Percentiles rank a stretch among this genome's conserved stretches.
Evolutionary conservation across 2,329 filamentous ascomycete genomes (phyloP).

Genomic region (Aureobasidium lini): DNA sequence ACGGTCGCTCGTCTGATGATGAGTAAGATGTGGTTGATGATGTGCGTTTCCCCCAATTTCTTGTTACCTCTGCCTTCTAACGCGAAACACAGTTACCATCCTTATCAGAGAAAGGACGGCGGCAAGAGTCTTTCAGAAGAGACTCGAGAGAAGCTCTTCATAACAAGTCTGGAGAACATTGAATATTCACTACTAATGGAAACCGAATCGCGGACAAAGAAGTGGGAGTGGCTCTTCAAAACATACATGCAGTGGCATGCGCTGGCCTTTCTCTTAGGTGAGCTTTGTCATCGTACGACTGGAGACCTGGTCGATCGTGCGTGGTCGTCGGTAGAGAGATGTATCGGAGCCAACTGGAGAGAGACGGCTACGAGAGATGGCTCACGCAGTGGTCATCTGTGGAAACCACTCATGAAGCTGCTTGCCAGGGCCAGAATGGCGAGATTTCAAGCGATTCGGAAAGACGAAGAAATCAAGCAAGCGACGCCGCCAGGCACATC

Average conservation of each 20-base stretch:
- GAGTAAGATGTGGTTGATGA: slow-evolving; percentile 69
- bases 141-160: slow-evolving; percentile 60
- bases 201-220: slow-evolving; percentile 52
- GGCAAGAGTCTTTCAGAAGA: slow-evolving; percentile 52
- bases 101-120: slow-evolving; percentile 55
- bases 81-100: slow-evolving; percentile 49
- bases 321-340: slow-evolving; percentile 50
- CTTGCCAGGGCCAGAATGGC: slow-evolving; percentile 51
- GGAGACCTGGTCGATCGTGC: slow-evolving; percentile 53
- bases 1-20: slow-evolving; percentile 64
- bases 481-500: slow-evolving; percentile 3
- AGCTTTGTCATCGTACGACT: slow-evolving; percentile 50
- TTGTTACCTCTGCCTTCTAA: background rate
- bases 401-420: slow-evolving; percentile 55
- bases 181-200: slow-evolving; percentile 63
- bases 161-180: slow-evolving; percentile 65
- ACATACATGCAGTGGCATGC: slow-evolving; percentile 61
- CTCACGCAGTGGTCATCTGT: slow-evolving; percentile 46
- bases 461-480: slow-evolving; percentile 22
- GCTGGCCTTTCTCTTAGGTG: slow-evolving; percentile 53
- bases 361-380: slow-evolving; percentile 22
- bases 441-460: slow-evolving; percentile 43
- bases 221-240: slow-evolving; percentile 59
- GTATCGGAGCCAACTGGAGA: slow-evolving; percentile 35
- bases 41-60: slow-evolving; percentile 26